A percentile compares a stretch with the other conserved stretches of the same genome.
phyloP scores from a whole-genome alignment of 2,329 filamentous ascomycete species.

The Fusarium duplospermum region DNA sequence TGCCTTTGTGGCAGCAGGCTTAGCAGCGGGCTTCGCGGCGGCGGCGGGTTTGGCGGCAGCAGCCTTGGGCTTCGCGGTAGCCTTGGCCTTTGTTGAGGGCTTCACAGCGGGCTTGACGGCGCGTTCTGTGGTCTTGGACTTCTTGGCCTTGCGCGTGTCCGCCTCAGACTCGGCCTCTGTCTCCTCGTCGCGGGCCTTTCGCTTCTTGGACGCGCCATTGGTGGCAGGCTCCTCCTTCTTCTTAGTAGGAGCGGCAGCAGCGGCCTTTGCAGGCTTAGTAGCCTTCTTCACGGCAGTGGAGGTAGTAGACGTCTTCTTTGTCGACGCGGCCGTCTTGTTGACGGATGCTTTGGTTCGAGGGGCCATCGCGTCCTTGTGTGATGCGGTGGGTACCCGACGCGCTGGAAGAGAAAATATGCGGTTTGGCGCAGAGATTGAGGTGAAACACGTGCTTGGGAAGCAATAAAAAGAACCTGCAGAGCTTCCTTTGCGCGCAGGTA shows the following conservation, averaged over 20 bases:
- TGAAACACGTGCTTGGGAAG: background rate
- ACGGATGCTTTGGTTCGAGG: slow-evolving; percentile 45
- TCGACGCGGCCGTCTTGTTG: slow-evolving; percentile 38
- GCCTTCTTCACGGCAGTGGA: slow-evolving; percentile 41
- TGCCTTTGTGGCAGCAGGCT: slow-evolving; percentile 44
- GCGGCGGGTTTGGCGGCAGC: slow-evolving; percentile 6
- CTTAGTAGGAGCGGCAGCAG: slow-evolving; percentile 27
- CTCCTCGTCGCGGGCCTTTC: slow-evolving; percentile 43
- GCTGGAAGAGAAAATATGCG: background rate
- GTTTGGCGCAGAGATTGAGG: background rate
- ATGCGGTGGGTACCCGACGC: slow-evolving; percentile 19
- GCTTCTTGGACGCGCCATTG: slow-evolving; percentile 44
- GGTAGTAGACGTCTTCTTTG: slow-evolving; percentile 42
- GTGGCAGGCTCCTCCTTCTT: slow-evolving; percentile 36
- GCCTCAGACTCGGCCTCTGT: slow-evolving; percentile 45
- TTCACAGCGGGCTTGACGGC: slow-evolving; percentile 45
- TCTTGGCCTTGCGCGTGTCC: slow-evolving; percentile 44
- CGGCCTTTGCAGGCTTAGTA: slow-evolving; percentile 36
- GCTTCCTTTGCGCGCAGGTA: slow-evolving; percentile 1
- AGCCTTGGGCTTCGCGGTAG: slow-evolving; percentile 32
- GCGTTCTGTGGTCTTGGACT: slow-evolving; percentile 42
- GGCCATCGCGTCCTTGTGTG: slow-evolving; percentile 46
- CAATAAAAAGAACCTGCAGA: background rate
- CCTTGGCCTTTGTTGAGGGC: slow-evolving; percentile 40
- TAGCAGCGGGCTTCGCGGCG: slow-evolving; percentile 39